Base-by-base conservation (phyloP, 495 filamentous ascomycete species). In the Penicillium parvum region DNA sequence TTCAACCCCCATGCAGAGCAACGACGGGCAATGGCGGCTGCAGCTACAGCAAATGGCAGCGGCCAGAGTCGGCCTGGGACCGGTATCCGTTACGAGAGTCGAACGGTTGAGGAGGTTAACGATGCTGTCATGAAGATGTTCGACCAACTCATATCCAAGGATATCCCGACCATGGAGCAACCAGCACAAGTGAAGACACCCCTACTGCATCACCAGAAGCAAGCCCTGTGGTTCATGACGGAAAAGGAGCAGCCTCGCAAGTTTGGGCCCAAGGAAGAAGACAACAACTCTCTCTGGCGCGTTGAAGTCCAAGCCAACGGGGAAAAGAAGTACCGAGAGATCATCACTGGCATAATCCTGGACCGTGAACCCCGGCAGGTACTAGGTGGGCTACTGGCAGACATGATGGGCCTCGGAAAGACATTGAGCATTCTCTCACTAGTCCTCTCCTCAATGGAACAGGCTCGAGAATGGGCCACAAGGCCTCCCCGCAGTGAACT, bases 361-460 rank as follows among this genome's bases (percentile, higher is more conserved):
- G 64, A 68, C 11, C 47, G 76, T n/a, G 77, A 78, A 49, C 91
- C 92, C 1, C 68, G 77, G 0, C 79, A 89, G 44, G 75, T 79
- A 0, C 68, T 83, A 1, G 92, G 92, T 7, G 92, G 92, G n/a
- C 85, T 98, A 21, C 69, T 98, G 15, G 92, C 92, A 5, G 92
- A 98, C 58, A 89, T 95, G 84, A 98, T 98, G 92, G 92, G 92
- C 26, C 68, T 98, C 11, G 92, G 92, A 5, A 98, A 98, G 60
- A 96, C 92, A 0, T 65, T 98, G 33, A 95, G 85, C 56, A 85
- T 95, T 20, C 71, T 98, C 5, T 84, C 89, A 3, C 72, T 97
- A 16, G 62, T 91, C 11, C 66, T 81, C 2, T 73, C 71, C 12
- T 83, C 87, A 0, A 64, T 84, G 3, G 51, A 63, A 2, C 72